A percentile compares a stretch with the other conserved stretches of the same genome.
These are phyloP conservation scores for Polytrichum commune DNA, from an alignment of 225 moss, liverwort and hornwort genomes.

Conservation along the genomic window DNA sequence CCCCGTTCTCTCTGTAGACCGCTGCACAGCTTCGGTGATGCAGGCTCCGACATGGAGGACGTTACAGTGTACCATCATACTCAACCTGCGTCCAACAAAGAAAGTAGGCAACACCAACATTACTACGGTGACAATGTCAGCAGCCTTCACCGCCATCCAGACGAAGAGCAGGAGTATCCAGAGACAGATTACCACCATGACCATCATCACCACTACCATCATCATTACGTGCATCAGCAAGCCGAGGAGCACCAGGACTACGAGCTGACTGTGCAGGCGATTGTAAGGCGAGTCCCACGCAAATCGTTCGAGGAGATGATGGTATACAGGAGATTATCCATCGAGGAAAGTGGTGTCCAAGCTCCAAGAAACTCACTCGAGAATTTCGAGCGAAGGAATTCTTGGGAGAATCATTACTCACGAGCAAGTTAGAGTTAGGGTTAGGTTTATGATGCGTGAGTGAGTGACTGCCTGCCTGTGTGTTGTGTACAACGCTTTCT, in stretches of 20 bases:
- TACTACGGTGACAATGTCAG: no score
- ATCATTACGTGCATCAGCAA: conserved; percentile 20
- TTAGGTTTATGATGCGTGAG: no score
- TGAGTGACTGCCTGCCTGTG: no score
- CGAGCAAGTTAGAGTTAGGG: no score
- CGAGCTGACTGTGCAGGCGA: conserved; percentile 38
- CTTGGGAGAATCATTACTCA: no score
- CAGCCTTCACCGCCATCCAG: no score
- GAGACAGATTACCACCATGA: conserved; percentile 2
- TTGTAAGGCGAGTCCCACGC: conserved; percentile 28
- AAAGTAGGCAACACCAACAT: not conserved
- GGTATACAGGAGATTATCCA: conserved; percentile 15
- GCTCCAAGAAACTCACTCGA: conserved; percentile 33
- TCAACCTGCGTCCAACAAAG: not conserved
- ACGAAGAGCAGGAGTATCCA: conserved; percentile 10
- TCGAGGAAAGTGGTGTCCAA: conserved; percentile 27
- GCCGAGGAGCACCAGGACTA: conserved; percentile 16
- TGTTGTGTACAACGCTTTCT: no score
- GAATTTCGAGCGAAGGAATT: not conserved
- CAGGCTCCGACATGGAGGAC: conserved; percentile 12
- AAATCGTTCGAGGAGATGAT: conserved; percentile 31
- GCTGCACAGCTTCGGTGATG: conserved; percentile 9
- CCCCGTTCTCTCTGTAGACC: conserved; percentile 24
- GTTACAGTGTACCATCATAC: no score
- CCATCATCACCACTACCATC: conserved; percentile 32